Conservation (phyloP, 805 yeast genomes). For the Candida peoriensis region DNA sequence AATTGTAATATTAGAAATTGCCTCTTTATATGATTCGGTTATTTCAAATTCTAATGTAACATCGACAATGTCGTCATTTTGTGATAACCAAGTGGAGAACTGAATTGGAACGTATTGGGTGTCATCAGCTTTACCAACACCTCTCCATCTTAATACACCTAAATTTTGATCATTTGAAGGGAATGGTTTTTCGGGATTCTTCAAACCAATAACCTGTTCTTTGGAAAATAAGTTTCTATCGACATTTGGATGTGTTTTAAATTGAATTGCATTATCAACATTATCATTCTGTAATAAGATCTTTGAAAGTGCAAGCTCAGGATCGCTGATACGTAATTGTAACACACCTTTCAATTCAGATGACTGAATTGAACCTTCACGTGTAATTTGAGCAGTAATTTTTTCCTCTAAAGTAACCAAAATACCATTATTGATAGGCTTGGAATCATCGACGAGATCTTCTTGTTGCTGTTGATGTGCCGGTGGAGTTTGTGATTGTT, state of each 20-base stretch:
- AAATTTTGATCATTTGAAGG: constrained; percentile 88
- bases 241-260: constrained; percentile 94
- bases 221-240: constrained; percentile 68
- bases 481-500: constrained; percentile 10
- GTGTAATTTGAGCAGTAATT: constrained; percentile 66
- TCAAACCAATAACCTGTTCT: constrained; percentile 58
- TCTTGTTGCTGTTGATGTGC: constrained; percentile 12
- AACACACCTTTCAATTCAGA: constrained; percentile 88
- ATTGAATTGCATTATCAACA: constrained; percentile 51
- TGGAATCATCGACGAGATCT: constrained; percentile 20
- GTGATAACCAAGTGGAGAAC: constrained; percentile 81
- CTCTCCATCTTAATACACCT: constrained; percentile 92
- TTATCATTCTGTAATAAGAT: constrained; percentile 51
- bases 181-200: constrained; percentile 74
- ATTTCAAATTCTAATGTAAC: constrained; percentile 90
- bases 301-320: constrained; percentile 62
- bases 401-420: constrained; percentile 74
- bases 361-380: constrained; percentile 71
- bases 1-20: constrained; percentile 48
- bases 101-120: constrained; percentile 55
- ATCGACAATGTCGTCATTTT: constrained; percentile 54
- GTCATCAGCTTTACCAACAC: constrained; percentile 57
- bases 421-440: constrained; percentile 64
- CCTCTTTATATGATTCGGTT: constrained; percentile 38
- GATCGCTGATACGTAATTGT: constrained; percentile 78